These are phyloP conservation scores for Priceomyces castillae DNA, from an alignment of 805 yeast genomes.

Conservation along the genomic window DNA sequence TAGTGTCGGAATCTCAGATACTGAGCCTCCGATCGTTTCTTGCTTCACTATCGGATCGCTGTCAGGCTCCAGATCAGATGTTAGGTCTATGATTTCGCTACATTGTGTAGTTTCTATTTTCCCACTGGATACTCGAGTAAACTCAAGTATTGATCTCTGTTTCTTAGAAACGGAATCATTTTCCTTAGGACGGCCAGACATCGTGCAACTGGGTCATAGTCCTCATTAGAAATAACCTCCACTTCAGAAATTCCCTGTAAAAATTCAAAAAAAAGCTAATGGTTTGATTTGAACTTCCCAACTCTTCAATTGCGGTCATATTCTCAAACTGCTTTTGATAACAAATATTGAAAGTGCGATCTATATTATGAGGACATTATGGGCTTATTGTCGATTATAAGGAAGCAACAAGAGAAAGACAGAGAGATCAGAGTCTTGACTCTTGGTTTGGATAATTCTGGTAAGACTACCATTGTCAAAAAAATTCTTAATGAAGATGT, in stretches of 20 bases:
- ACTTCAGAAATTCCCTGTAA: too few relatives aligned
- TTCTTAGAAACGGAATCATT: conserved; percentile 6
- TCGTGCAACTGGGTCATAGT: background rate
- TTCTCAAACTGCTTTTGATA: background rate
- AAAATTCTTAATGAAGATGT: conserved; percentile 50
- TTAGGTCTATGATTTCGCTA: conserved; percentile 16
- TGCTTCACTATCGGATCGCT: background rate
- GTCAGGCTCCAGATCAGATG: conserved; percentile 7
- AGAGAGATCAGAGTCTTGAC: conserved; percentile 70
- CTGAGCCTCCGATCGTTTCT: background rate
- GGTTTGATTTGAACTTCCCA: too few relatives aligned
- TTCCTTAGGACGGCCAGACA: background rate
- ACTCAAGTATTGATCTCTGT: conserved; percentile 27
- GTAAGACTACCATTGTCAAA: conserved; percentile 82
- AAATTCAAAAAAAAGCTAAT: too few relatives aligned
- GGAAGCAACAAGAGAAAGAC: conserved; percentile 80
- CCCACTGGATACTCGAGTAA: conserved; percentile 8
- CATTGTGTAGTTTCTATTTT: background rate
- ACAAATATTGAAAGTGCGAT: background rate
- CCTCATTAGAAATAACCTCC: background rate
- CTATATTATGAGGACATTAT: conserved; percentile 31
- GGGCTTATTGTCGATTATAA: conserved; percentile 80
- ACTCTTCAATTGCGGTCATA: too few relatives aligned
- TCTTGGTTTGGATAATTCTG: conserved; percentile 87
- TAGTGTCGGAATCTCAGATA: background rate